Evolutionary conservation across 805 yeast genomes (phyloP).

Genomic region (Nakazawaea populi): DNA sequence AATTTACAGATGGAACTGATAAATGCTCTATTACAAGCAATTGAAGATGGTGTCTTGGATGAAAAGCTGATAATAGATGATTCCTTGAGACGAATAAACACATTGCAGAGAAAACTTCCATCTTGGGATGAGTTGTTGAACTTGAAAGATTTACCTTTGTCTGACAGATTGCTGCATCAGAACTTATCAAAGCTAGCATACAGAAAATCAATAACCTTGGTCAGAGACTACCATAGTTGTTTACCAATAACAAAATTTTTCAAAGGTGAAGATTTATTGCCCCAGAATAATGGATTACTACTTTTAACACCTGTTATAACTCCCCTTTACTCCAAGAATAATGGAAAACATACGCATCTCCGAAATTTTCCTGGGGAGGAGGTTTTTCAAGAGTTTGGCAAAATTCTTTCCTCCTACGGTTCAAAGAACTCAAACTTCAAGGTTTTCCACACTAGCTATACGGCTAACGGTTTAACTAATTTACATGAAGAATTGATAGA

Average conservation of each 20-base stretch:
- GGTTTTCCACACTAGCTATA: conserved; percentile 52
- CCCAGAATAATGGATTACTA: conserved; percentile 20
- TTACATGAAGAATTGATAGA: conserved; percentile 50
- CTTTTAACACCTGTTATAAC: conserved; percentile 29
- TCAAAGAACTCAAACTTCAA: conserved; percentile 28
- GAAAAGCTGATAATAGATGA: conserved; percentile 35
- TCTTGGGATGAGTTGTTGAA: conserved; percentile 38
- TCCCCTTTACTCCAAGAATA: conserved; percentile 20
- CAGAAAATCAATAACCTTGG: conserved; percentile 43
- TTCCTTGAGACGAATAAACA: conserved; percentile 37
- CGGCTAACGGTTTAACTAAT: conserved; percentile 50
- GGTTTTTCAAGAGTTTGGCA: conserved; percentile 47
- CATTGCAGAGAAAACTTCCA: conserved; percentile 34
- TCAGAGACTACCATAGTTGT: conserved; percentile 45
- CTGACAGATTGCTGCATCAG: conserved; percentile 36
- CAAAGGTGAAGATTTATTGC: conserved; percentile 15
- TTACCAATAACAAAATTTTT: conserved; percentile 42
- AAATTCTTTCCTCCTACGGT: conserved; percentile 31
- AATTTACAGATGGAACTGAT: conserved; percentile 52
- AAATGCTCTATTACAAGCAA: conserved; percentile 27
- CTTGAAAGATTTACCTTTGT: conserved; percentile 23
- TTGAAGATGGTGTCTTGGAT: conserved; percentile 25
- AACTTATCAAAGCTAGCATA: conserved; percentile 40
- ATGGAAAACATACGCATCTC: neutral
- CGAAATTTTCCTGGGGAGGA: conserved; percentile 35